A percentile compares a stretch with the other conserved stretches of the same genome.
phyloP scores from a whole-genome alignment of 345 rosid species.

The Lepidium aucheri region DNA sequence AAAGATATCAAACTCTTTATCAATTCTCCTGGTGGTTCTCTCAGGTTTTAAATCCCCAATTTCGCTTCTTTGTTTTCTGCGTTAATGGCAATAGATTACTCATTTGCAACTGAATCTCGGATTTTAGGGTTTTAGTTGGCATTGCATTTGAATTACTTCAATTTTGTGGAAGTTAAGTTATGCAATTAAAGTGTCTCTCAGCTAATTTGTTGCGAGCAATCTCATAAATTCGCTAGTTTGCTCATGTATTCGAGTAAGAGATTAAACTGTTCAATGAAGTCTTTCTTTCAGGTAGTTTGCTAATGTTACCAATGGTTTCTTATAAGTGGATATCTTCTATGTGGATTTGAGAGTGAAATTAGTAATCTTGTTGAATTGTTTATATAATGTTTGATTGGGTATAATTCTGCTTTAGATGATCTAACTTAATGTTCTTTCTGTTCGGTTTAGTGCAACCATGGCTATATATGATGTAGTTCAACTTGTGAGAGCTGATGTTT shows the following conservation, averaged over 20 bases:
- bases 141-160: no score
- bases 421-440: background rate
- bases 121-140: slow-evolving; percentile 5
- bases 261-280: background rate
- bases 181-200: background rate
- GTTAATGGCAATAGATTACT: background rate
- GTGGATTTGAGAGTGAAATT: background rate
- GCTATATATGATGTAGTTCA: slow-evolving; percentile 89
- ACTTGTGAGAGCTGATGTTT: slow-evolving; percentile 87
- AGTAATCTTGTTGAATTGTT: background rate
- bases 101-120: background rate
- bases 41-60: slow-evolving; percentile 39
- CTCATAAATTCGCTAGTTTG: background rate
- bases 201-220: background rate
- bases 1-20: slow-evolving; percentile 85
- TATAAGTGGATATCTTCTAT: background rate
- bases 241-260: no score
- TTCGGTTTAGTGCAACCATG: slow-evolving; percentile 72
- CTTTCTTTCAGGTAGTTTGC: background rate
- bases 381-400: background rate
- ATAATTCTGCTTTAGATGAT: background rate
- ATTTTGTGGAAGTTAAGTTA: background rate
- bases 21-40: slow-evolving; percentile 84
- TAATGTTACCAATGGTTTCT: background rate
- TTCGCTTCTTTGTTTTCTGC: background rate